phyloP scores from a whole-genome alignment of 2,329 filamentous ascomycete species.

The Blastomyces silverae region DNA sequence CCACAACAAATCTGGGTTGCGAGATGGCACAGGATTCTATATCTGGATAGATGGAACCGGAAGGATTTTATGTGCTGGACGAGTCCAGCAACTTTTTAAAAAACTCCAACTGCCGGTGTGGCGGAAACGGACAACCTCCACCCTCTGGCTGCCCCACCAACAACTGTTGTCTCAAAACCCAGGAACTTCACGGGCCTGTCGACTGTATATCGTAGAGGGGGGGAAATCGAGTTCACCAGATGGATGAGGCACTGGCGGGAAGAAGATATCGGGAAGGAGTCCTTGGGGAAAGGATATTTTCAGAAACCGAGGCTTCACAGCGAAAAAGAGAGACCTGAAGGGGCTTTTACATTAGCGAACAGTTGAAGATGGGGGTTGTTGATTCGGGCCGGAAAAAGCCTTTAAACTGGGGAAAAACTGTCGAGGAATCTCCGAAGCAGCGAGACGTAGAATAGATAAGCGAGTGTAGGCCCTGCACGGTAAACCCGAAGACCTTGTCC shows the following conservation, averaged over 20 bases:
- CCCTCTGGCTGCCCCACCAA: conserved; percentile 20
- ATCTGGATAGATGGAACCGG: conserved; percentile 1
- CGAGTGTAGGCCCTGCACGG: not conserved
- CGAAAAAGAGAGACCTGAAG: conserved; percentile 3
- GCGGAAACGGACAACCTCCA: conserved; percentile 14
- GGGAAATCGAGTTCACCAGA: not conserved
- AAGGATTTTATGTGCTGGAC: conserved; percentile 3
- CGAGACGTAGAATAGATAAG: not conserved
- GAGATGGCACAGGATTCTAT: not conserved
- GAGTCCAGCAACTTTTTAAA: conserved; percentile 5
- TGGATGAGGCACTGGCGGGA: conserved; percentile 1
- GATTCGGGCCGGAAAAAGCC: not conserved
- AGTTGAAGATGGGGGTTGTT: not conserved
- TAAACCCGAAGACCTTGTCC: too few relatives aligned
- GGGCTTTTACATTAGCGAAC: not conserved
- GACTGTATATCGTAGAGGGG: not conserved
- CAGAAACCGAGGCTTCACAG: conserved; percentile 5
- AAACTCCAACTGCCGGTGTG: conserved; percentile 11
- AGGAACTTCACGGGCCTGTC: conserved; percentile 1
- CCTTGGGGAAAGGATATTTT: not conserved
- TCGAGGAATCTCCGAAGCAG: not conserved
- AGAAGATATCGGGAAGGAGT: not conserved
- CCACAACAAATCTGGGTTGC: conserved; percentile 3
- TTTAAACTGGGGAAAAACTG: not conserved
- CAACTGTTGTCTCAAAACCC: conserved; percentile 14